Percentiles rank a stretch among this genome's conserved stretches.
Evolutionary conservation across 2,329 filamentous ascomycete species (phyloP).

Genomic region (Capronia americana): DNA sequence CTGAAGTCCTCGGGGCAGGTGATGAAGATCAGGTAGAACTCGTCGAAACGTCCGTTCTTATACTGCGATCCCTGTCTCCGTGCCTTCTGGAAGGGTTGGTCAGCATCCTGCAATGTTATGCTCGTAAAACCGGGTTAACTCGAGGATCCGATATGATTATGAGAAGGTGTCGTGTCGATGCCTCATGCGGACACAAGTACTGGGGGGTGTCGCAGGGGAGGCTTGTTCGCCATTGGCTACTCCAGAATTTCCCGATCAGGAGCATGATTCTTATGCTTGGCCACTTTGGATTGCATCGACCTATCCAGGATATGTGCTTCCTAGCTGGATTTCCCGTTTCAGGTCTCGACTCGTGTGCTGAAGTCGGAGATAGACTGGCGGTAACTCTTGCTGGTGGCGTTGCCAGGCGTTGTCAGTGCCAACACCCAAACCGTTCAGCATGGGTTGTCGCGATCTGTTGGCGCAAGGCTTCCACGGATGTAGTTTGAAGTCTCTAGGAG

Average conservation of each 20-base stretch:
- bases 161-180: neutral
- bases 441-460: too few relatives aligned
- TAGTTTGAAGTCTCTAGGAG: too few relatives aligned
- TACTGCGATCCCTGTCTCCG: neutral
- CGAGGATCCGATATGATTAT: neutral
- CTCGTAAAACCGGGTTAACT: neutral
- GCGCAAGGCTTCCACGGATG: too few relatives aligned
- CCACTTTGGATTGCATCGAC: neutral
- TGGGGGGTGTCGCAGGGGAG: neutral
- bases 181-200: neutral
- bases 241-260: constrained; percentile 14
- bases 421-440: too few relatives aligned
- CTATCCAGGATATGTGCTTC: neutral
- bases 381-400: too few relatives aligned
- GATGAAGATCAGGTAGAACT: neutral
- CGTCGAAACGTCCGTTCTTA: neutral
- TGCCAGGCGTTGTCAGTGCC: too few relatives aligned
- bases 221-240: constrained; percentile 1
- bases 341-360: too few relatives aligned
- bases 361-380: too few relatives aligned
- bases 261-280: constrained; percentile 4
- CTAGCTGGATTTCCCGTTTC: too few relatives aligned
- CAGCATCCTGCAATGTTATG: neutral
- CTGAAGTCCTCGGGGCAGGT: neutral
- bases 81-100: neutral